phyloP scores from a whole-genome alignment of 352 stramenopile species.

The Thraustochytrium striatum region DNA sequence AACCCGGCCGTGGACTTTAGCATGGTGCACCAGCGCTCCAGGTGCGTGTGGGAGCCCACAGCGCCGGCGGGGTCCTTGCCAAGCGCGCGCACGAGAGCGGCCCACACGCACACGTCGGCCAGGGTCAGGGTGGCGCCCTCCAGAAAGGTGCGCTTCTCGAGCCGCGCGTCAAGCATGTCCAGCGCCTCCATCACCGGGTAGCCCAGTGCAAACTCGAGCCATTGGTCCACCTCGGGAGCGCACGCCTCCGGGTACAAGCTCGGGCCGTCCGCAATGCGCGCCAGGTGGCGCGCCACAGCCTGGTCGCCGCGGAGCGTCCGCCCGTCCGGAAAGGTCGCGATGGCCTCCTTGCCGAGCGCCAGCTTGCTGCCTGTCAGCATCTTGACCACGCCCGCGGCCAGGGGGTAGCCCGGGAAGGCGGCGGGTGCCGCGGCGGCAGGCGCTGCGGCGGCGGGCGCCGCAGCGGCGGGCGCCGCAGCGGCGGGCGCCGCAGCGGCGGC shows the following conservation, averaged over 20 bases:
- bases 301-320: constrained; percentile 59
- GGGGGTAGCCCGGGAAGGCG: constrained; percentile 46
- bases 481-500: background rate
- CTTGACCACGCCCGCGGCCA: constrained; percentile 59
- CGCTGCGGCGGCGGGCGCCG: background rate
- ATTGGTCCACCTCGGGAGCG: constrained; percentile 74
- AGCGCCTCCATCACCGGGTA: constrained; percentile 51
- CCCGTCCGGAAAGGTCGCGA: constrained; percentile 53
- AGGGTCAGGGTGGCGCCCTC: constrained; percentile 85
- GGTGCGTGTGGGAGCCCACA: background rate
- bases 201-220: constrained; percentile 75
- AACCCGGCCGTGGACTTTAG: background rate
- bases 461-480: background rate
- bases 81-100: constrained; percentile 54
- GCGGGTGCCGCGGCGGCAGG: constrained; percentile 9
- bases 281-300: constrained; percentile 62
- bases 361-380: constrained; percentile 59
- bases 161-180: constrained; percentile 70
- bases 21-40: background rate
- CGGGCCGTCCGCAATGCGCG: constrained; percentile 16
- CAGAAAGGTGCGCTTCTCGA: constrained; percentile 85
- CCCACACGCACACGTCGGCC: constrained; percentile 90
- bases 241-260: constrained; percentile 54
- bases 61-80: background rate
- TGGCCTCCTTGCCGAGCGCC: constrained; percentile 57